Conservation (phyloP, 2,329 filamentous ascomycete genomes). For the Penicillium sp. region DNA sequence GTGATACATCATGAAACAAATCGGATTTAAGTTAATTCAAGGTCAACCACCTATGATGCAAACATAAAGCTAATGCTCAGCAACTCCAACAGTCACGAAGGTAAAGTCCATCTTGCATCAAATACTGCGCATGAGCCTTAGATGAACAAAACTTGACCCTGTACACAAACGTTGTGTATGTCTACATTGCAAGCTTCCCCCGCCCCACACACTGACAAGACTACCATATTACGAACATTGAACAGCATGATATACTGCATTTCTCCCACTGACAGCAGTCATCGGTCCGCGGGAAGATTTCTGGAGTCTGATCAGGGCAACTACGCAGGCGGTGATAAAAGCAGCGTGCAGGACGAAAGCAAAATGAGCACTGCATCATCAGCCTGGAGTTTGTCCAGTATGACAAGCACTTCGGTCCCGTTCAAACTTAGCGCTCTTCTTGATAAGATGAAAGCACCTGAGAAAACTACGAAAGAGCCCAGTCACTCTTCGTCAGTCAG, state of each 20-base stretch:
- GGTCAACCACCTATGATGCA: background rate
- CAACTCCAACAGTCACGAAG: too few species aligned
- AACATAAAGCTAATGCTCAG: background rate
- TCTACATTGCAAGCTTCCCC: too few species aligned
- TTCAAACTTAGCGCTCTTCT: background rate
- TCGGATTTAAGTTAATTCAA: background rate
- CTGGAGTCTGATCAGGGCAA: background rate
- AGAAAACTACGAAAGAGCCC: background rate
- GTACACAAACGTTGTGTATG: too few species aligned
- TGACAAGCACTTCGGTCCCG: background rate
- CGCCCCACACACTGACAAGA: too few species aligned
- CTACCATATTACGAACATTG: too few species aligned
- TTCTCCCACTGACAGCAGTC: background rate
- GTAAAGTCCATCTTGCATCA: too few species aligned
- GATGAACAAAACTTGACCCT: background rate
- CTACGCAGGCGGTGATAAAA: background rate
- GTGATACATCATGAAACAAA: background rate
- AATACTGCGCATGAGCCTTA: background rate
- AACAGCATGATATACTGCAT: too few species aligned
- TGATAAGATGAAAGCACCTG: background rate
- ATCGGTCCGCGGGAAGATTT: background rate
- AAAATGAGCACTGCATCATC: background rate
- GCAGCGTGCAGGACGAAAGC: background rate
- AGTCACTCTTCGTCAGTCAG: background rate
- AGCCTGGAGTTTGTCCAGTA: background rate